Base-by-base conservation (phyloP, 371 early-diverging fungal species). In the Mucor plumbeus region DNA sequence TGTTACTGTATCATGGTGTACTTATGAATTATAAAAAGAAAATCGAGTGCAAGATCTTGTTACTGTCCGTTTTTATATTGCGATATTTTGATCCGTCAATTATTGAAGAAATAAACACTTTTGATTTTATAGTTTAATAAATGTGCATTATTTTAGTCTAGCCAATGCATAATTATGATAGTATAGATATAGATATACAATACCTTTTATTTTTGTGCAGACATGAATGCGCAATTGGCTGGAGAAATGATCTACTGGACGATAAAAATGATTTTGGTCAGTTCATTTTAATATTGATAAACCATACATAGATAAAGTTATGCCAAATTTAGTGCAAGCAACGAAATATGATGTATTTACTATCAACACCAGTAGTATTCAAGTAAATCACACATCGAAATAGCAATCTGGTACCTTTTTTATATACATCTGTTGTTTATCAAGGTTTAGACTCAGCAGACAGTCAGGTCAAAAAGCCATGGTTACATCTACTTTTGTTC, bases 381-480 rank as follows among this genome's bases (percentile, higher is more conserved):
- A 26, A 26, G 26, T 26, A 26, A 26, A 26, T 26, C 26, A 26
- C 26, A 26, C 26, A 26, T 26, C 26, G 26, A 7, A 13, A 11
- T 21, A 50, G 9, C 26, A 31, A 31, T 13, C 13, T 11, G 53
- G 26, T 50, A 9, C 13, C 53, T 26, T 9, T 53, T 21, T 19
- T 53, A 31, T 4, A 13, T 21, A 26, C 26, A 53, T 14, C 53
- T 53, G 50, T 21, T 48, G 48, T 26, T 53, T 53, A 53, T 14
- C 53, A 53, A 31, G 53, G 53, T 53, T 53, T 7, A 53, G 19
- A 21, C 53, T 31, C 53, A 53, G 53, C 53, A 31, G 57, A 34
- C 57, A 56, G 5, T 56, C 36, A 34, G 14, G 36, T 56, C n/a
- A 68, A 50, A 78, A 65, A 59, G 54, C 53, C 61, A 50, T 41